Evolutionary conservation across 306 rosid genomes (phyloP).

Genomic region (Boehmeria nivea): DNA sequence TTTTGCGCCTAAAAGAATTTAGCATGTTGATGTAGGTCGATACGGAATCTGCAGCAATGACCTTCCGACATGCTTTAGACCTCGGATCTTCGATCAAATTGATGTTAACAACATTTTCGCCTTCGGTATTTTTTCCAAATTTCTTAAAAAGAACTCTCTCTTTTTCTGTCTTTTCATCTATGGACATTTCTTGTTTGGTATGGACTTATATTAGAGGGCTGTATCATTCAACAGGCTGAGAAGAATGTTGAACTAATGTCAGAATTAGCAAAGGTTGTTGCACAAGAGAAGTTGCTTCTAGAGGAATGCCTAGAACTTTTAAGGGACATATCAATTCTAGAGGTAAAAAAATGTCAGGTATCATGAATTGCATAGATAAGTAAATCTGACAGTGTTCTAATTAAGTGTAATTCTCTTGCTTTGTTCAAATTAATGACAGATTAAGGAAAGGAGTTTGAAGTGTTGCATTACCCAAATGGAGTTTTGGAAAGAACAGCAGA

Average conservation of each 20-base stretch:
- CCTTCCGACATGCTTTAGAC: conserved; percentile 43
- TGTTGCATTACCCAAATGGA: conserved; percentile 47
- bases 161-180: not conserved
- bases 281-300: conserved; percentile 55
- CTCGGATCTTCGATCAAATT: conserved; percentile 42
- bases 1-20: not conserved
- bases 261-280: conserved; percentile 55
- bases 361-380: not conserved
- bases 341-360: conserved; percentile 34
- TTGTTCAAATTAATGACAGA: conserved; percentile 29
- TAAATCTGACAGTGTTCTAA: not conserved
- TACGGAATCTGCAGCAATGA: conserved; percentile 25
- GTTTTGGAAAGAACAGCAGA: conserved; percentile 21
- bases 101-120: conserved; percentile 31
- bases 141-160: not conserved
- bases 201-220: not conserved
- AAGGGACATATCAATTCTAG: conserved; percentile 34
- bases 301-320: conserved; percentile 55
- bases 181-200: not conserved
- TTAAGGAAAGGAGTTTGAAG: conserved; percentile 53
- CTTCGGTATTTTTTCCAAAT: conserved; percentile 29
- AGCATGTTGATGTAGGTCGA: conserved; percentile 45
- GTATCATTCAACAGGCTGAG: conserved; percentile 36
- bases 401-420: not conserved
- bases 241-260: conserved; percentile 42